Base-by-base conservation (phyloP, 352 stramenopile species). In the Hyaloperonospora brassicae region DNA sequence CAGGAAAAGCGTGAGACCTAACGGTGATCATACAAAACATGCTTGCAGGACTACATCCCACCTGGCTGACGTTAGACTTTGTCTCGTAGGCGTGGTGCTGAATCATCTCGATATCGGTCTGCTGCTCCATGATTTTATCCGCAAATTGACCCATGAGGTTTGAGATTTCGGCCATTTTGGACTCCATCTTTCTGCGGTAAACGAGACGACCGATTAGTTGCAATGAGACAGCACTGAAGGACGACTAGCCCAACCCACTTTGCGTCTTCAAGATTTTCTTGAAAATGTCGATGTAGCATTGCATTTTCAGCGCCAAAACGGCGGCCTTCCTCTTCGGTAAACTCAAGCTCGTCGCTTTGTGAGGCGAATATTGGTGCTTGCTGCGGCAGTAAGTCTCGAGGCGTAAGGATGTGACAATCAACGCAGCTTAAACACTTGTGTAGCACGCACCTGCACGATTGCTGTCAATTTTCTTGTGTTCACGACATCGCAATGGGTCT, bases 121-220 rank as follows among this genome's bases (percentile, higher is more conserved):
- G 78, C 44, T 94, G 84, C 46, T 87, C 74, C 55, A 87, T 84
- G 55, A 94, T 87, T 40, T 94, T 90, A 56, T 89, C 74, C 0
- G 84, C 69, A 35, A 94, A 94, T 40, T 94, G 81, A 3, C 76
- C 64, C 81, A 94, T 92, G 38, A 94, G 68, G 45, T 72, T 83
- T 7, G 80, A 91, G 53, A 94, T 92, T 47, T 87, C 84, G 11
- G 78, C 63, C 77, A 94, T 91, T 55, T 89, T 89, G 9, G 73
- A 76, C 62, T 94, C 84, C 70, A 94, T 87, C 69, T 79, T 76
- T 43, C 83, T 93, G 47, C 27, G 35, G 1, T 40, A 1, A 38
- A 35, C 3, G 48, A 27, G 13, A 14, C 24, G 55, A 49, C n/a
- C 53, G 6, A 12, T 51, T 45, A 55, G 14, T 44, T 27, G 43